Base-by-base conservation (phyloP, 257 asterid species). In the Solanum raphanifolium region DNA sequence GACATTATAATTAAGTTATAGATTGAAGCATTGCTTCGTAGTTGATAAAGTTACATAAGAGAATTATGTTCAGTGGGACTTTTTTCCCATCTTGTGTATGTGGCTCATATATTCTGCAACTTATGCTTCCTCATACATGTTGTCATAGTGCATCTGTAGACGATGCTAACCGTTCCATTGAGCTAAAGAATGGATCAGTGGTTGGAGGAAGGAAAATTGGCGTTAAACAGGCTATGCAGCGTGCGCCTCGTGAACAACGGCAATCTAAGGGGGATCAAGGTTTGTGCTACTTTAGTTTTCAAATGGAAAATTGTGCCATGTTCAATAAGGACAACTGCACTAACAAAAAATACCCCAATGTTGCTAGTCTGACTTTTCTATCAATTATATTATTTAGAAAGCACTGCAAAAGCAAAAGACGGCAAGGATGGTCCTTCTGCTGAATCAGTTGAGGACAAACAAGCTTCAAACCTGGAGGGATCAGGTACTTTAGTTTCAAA, bases 181-280 rank as follows among this genome's bases (percentile, higher is more conserved):
- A 96, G 93, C 91, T 93, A 88, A 97, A 94, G 88, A 95, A 97
- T 87, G 95, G 96, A 39, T 93, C 95, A 7, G 83, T 84, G 86
- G 91, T 94, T 89, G 98, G 98, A 84, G 98, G 99, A 88, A 90
- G 98, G 88, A 96, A 94, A 88, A 89, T 97, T 86, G 93, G 94
- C 11, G 99, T 94, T 79, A 95, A 96, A 90, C 98, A 91, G 87
- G 99, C 99, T 83, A 89, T 83, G 74, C 98, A 95, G 48, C 98
- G 98, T 83, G 95, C 98, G 48, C 89, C 99, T 18, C 98, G 94
- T 71, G 98, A 96, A 88, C 95, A 96, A 79, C 97, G 98, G 34
- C 93, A 94, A 69, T 83, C 92, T 4, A 94, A 94, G 89, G 94
- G 82, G 88, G 92, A 89, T 92, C 92, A 92, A 95, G 99, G 99